These are phyloP conservation scores for Moricandia moricandioides DNA, from an alignment of 345 rosid genomes.

Conservation along the genomic window DNA sequence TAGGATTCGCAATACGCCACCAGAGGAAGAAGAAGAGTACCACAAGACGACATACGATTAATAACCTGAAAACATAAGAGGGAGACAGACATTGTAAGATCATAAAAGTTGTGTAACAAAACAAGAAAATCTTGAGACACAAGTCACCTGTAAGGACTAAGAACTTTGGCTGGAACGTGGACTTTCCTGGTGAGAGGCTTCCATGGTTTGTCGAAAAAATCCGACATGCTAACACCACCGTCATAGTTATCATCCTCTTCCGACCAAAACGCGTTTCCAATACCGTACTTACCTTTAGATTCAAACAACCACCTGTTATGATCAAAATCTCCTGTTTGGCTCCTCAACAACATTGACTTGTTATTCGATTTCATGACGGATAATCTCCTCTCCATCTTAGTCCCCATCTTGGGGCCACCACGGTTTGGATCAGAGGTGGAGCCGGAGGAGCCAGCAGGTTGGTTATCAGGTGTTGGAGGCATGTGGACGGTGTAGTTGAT, in stretches of 20 bases:
- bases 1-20: constrained; percentile 81
- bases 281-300: constrained; percentile 53
- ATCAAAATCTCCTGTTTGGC: constrained; percentile 90
- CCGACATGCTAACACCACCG: constrained; percentile 63
- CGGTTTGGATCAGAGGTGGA: constrained; percentile 36
- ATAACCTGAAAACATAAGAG: constrained; percentile 32
- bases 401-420: constrained; percentile 24
- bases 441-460: constrained; percentile 51
- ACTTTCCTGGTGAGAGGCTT: constrained; percentile 86
- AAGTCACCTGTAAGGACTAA: constrained; percentile 85
- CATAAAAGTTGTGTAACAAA: background rate
- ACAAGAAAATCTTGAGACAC: background rate
- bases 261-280: constrained; percentile 87
- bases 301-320: constrained; percentile 94
- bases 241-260: constrained; percentile 45
- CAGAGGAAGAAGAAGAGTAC: constrained; percentile 51
- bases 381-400: constrained; percentile 64
- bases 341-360: constrained; percentile 79
- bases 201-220: constrained; percentile 97
- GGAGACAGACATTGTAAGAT: background rate
- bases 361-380: constrained; percentile 67
- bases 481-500: constrained; percentile 83
- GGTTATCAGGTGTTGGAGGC: constrained; percentile 98
- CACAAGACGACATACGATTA: constrained; percentile 54
- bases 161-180: constrained; percentile 53